phyloP scores from a whole-genome alignment of 768 basidiomycete genomes.

The Gymnopilus dilepis region DNA sequence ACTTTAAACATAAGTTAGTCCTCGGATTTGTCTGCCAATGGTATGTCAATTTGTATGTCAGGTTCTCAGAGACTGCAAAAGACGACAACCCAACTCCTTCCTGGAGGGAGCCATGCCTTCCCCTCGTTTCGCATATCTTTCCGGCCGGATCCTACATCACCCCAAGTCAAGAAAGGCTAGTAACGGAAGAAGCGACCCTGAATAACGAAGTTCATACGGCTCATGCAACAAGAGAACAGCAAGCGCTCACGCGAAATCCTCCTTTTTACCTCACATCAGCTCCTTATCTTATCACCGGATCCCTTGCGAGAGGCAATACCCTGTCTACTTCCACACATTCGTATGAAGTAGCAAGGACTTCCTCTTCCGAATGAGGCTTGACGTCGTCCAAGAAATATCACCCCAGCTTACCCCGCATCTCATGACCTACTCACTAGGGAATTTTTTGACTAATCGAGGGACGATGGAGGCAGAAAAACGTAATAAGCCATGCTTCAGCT shows the following conservation, averaged over 20 bases:
- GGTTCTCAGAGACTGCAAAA: no score
- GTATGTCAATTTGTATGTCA: no score
- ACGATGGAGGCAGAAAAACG: background rate
- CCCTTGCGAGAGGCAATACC: no score
- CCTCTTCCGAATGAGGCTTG: background rate
- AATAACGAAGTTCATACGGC: background rate
- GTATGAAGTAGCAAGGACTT: background rate
- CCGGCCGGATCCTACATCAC: background rate
- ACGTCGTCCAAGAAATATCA: background rate
- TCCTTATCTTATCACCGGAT: background rate
- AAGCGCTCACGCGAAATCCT: background rate
- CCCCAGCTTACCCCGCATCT: constrained; percentile 10
- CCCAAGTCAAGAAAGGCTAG: background rate
- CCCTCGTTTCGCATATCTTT: background rate
- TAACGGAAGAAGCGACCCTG: background rate
- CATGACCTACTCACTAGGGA: constrained; percentile 6
- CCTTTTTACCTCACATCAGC: background rate
- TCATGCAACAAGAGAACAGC: background rate
- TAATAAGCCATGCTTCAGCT: background rate
- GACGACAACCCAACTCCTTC: no score
- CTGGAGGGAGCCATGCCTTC: background rate
- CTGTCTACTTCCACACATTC: no score
- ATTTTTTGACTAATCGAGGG: background rate
- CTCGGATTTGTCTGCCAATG: no score
- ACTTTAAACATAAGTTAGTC: no score